Evolutionary conservation across 2,329 filamentous ascomycete species (phyloP).

Genomic region (Neoascochyta sp.): DNA sequence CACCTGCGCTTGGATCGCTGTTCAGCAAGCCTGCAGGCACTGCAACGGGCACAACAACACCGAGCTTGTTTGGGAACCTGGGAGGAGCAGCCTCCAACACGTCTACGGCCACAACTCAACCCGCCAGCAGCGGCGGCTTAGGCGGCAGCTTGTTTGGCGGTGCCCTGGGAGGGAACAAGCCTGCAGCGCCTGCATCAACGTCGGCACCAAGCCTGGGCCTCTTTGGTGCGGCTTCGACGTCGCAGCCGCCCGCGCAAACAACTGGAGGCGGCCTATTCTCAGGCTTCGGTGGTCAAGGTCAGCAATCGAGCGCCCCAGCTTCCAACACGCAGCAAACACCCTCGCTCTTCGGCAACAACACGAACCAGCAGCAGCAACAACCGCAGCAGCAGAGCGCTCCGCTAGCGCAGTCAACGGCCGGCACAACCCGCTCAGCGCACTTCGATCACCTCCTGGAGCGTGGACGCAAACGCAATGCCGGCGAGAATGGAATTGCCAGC

Average conservation of each 20-base stretch:
- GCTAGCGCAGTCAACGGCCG: slow-evolving; percentile 31
- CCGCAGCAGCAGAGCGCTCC: slow-evolving; percentile 33
- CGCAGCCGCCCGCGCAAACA: slow-evolving; percentile 23
- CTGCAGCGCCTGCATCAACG: slow-evolving; percentile 28
- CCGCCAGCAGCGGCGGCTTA: slow-evolving; percentile 25
- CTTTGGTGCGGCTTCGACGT: slow-evolving; percentile 19
- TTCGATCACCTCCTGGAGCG: slow-evolving; percentile 63
- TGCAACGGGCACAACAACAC: slow-evolving; percentile 19
- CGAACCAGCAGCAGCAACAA: slow-evolving; percentile 23
- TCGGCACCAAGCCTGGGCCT: slow-evolving; percentile 16
- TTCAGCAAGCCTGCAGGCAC: slow-evolving; percentile 22
- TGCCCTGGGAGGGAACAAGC: slow-evolving; percentile 33
- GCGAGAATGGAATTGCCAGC: slow-evolving; percentile 55
- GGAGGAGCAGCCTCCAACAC: slow-evolving; percentile 24
- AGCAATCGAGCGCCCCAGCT: slow-evolving; percentile 23
- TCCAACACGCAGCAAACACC: slow-evolving; percentile 30
- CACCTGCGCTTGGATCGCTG: slow-evolving; percentile 16
- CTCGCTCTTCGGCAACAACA: slow-evolving; percentile 22
- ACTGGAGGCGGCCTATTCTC: slow-evolving; percentile 20
- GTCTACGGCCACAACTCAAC: slow-evolving; percentile 22
- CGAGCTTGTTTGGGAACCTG: slow-evolving; percentile 30
- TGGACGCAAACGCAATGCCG: slow-evolving; percentile 64
- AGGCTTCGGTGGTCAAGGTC: slow-evolving; percentile 16
- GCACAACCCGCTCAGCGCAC: slow-evolving; percentile 52
- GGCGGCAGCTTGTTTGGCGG: slow-evolving; percentile 35